Evolutionary conservation across 139 green algal species (phyloP).

Genomic region (Choricystis sp.): DNA sequence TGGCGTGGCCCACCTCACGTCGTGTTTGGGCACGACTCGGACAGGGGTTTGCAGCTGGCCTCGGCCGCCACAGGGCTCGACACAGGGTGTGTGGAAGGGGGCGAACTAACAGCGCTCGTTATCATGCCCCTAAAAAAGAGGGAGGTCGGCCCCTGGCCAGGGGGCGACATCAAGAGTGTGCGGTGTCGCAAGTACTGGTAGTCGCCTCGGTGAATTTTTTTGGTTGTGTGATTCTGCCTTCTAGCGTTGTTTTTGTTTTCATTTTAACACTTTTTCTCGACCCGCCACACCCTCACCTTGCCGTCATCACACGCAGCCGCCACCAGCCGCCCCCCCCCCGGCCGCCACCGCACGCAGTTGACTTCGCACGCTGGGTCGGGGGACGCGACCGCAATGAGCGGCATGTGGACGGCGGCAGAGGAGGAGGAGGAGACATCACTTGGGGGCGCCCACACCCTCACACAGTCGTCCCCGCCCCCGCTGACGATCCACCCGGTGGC

Average conservation of each 20-base stretch:
- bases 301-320: not conserved
- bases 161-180: too few species aligned
- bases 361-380: not conserved
- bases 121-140: too few species aligned
- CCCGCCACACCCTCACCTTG: not conserved
- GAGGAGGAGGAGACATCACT: too few species aligned
- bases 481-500: not conserved
- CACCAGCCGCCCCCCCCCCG: not conserved
- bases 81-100: conserved; percentile 61
- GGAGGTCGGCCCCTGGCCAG: too few species aligned
- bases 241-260: too few species aligned
- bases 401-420: too few species aligned
- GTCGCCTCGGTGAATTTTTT: too few species aligned
- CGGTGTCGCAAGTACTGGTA: too few species aligned
- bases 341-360: not conserved
- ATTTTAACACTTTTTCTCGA: too few species aligned
- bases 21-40: conserved; percentile 56
- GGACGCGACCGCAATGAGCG: not conserved
- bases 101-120: conserved; percentile 40
- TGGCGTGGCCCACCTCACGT: conserved; percentile 45
- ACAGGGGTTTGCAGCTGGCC: conserved; percentile 29
- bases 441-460: not conserved
- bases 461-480: not conserved
- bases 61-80: conserved; percentile 47
- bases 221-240: too few species aligned